These are phyloP conservation scores for Aureobasidium pullulans DNA, from an alignment of 2,329 filamentous ascomycete species.

Conservation along the genomic window DNA sequence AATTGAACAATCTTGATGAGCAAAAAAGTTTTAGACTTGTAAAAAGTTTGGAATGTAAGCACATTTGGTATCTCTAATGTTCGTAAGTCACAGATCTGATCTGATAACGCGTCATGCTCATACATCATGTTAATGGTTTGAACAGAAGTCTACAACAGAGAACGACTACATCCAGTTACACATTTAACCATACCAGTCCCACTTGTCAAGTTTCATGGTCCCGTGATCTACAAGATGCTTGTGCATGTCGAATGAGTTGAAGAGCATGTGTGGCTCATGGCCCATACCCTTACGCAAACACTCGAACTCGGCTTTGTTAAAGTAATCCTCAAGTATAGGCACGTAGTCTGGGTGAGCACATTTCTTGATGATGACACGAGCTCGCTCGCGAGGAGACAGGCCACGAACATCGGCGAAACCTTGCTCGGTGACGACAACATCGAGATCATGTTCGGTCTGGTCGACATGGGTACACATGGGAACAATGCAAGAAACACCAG, in stretches of 20 bases:
- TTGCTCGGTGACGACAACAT: slow-evolving; percentile 73
- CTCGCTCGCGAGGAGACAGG: slow-evolving; percentile 69
- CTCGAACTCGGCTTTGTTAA: slow-evolving; percentile 78
- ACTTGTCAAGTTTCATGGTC: slow-evolving; percentile 76
- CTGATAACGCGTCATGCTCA: too few relatives aligned
- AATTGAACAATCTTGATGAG: too few relatives aligned
- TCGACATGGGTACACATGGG: slow-evolving; percentile 89
- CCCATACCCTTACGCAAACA: slow-evolving; percentile 81
- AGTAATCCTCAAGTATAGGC: slow-evolving; percentile 75
- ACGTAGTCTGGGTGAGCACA: slow-evolving; percentile 80
- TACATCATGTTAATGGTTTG: neutral
- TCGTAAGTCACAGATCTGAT: too few relatives aligned
- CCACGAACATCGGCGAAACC: slow-evolving; percentile 82
- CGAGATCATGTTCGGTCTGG: slow-evolving; percentile 87
- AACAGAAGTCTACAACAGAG: neutral
- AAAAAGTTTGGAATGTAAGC: too few relatives aligned
- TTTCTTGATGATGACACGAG: slow-evolving; percentile 77
- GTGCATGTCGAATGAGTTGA: slow-evolving; percentile 84
- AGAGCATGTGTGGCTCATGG: slow-evolving; percentile 82
- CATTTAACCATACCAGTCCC: slow-evolving; percentile 31
- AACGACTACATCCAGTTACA: neutral
- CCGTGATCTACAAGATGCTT: slow-evolving; percentile 73
- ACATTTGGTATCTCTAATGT: too few relatives aligned
- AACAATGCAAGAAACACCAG: slow-evolving; percentile 80
- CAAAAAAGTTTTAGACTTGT: neutral